Percentiles rank a stretch among this genome's conserved stretches.
Conservation (phyloP, 192 early-diverging fungal species). For the Coemansia pectinata region DNA sequence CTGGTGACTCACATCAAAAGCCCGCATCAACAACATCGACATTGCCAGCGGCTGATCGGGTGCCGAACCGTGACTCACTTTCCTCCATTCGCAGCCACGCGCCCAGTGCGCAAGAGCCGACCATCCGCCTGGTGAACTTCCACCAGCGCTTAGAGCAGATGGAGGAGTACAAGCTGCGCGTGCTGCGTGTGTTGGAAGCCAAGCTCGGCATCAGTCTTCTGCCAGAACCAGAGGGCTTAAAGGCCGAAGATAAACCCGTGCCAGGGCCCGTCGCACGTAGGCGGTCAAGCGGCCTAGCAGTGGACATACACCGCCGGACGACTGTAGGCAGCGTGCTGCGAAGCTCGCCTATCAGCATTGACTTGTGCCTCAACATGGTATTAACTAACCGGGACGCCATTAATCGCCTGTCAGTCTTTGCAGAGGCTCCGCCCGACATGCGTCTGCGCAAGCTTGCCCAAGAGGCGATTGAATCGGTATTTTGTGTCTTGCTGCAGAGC, state of each 20-base stretch:
- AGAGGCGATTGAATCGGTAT: conserved; percentile 74
- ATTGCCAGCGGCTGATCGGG: neutral
- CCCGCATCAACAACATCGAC: neutral
- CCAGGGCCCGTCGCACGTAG: neutral
- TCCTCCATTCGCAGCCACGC: conserved; percentile 1
- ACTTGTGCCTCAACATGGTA: conserved; percentile 84
- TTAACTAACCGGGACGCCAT: conserved; percentile 84
- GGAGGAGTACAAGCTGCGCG: conserved; percentile 43
- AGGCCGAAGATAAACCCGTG: neutral
- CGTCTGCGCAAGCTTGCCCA: conserved; percentile 62
- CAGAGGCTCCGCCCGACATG: conserved; percentile 60
- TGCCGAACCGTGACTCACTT: neutral
- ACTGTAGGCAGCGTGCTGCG: conserved; percentile 41
- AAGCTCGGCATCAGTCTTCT: conserved; percentile 25
- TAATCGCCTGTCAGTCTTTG: conserved; percentile 62
- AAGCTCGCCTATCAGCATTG: conserved; percentile 58
- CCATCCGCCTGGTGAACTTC: conserved; percentile 25
- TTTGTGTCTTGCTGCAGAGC: conserved; percentile 72
- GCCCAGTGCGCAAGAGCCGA: conserved; percentile 7
- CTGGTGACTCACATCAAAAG: neutral
- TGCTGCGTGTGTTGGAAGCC: conserved; percentile 29
- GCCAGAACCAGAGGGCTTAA: conserved; percentile 8
- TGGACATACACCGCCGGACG: conserved; percentile 13
- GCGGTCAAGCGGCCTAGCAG: conserved; percentile 9
- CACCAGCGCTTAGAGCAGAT: conserved; percentile 37